Evolutionary conservation across 805 yeast species (phyloP), one percentile per base, ranked within the genome.

Genomic region (Kluyveromyces siamensis): DNA sequence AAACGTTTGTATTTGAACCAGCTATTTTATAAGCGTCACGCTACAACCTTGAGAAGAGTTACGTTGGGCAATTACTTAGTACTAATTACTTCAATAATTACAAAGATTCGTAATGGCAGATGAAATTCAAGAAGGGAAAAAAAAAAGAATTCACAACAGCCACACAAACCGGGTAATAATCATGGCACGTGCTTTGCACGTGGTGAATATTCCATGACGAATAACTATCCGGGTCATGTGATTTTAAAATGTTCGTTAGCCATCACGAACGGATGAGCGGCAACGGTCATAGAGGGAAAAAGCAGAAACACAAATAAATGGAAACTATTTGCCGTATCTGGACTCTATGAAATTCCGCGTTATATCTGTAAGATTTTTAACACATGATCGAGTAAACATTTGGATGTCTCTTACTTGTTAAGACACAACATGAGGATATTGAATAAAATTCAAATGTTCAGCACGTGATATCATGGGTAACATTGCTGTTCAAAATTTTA

Each of bases 211-310:
- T 5, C 14, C 8, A 10, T 30, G 11, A 30, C 35, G 14, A 13
- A 30, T 11, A 30, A 2, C 14, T 11, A 30, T 2, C 8, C 11
- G 14, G 14, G 35, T 11, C 62, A 58, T 36, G 56, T 33, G 18
- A 36, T 39, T 21, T 3, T 4, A 21, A 21, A 3, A 21, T 21
- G 3, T 21, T 21, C 25, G 25, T 21, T 21, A 21, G 6, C 6
- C 6, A 21, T 21, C 6, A 6, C 6, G 25, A 21, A 21, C 25
- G 25, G 25, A 21, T 21, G 6, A 21, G 25, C 25, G 25, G 25
- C 6, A 4, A 21, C 25, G 25, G 6, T 21, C 6, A n/a, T n/a
- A n/a, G n/a, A n/a, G n/a, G 6, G 25, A 21, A 21, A 21, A 21
- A 21, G 25, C 25, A 21, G 6, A 21, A 21, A 21, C 25, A 3